These are phyloP conservation scores for Lentinula sp. DNA, from an alignment of 768 basidiomycete species.

Conservation along the genomic window DNA sequence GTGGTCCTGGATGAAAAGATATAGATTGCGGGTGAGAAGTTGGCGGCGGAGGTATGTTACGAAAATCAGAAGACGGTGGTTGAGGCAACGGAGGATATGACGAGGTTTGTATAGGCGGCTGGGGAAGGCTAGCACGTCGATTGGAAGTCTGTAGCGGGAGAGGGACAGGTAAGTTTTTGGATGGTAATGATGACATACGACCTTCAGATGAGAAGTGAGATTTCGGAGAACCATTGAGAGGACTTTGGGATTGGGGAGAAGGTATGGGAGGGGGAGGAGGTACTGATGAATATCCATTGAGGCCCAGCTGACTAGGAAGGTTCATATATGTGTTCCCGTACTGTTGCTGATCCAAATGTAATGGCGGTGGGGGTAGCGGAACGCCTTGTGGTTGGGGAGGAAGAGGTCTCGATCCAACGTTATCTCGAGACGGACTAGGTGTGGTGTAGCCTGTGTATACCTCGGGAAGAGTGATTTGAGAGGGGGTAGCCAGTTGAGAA, in stretches of 20 bases:
- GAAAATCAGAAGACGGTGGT: conserved; percentile 11
- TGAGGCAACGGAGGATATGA: conserved; percentile 4
- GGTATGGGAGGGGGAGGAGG: conserved; percentile 7
- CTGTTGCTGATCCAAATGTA: background rate
- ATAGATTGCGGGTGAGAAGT: conserved; percentile 11
- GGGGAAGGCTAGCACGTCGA: conserved; percentile 8
- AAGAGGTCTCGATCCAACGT: conserved; percentile 30
- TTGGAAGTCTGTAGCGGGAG: conserved; percentile 1
- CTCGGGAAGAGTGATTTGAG: conserved; percentile 29
- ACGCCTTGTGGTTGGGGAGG: conserved; percentile 28
- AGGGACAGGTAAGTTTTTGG: background rate
- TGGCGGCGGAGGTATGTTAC: background rate
- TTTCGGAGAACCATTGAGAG: conserved; percentile 15
- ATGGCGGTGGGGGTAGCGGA: background rate
- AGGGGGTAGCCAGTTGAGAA: conserved; percentile 24
- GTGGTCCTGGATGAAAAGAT: conserved; percentile 13
- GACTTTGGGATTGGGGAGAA: conserved; percentile 10
- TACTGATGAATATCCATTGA: background rate
- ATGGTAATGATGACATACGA: background rate
- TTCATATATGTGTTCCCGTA: background rate
- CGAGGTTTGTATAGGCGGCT: conserved; percentile 1
- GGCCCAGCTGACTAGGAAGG: background rate
- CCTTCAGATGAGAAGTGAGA: conserved; percentile 10
- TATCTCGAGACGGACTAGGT: conserved; percentile 23
- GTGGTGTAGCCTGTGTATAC: conserved; percentile 29